Base-by-base conservation (phyloP, 139 green algal species). In the Gonium pectorale region DNA sequence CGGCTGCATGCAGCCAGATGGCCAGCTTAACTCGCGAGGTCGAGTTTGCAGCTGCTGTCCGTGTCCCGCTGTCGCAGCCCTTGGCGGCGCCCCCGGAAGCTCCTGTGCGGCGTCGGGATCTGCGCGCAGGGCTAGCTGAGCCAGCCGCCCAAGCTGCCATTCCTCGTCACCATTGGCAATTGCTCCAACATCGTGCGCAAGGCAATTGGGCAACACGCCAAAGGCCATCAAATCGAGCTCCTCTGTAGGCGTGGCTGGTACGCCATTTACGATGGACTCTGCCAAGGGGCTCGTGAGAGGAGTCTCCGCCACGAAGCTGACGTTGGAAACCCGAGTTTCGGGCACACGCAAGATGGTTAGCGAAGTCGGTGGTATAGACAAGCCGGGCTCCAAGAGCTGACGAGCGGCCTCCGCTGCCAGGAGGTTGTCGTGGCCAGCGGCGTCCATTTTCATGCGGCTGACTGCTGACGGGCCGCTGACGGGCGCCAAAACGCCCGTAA, bases 231-330 rank as follows among this genome's bases (percentile, higher is more conserved):
- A 21, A 40, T 82, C 43, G 29, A 82, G 59, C 29, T 82, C 75
- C 21, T 82, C 75, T 4, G 75, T 82, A 3, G 75, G 75, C 24
- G 75, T 82, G 4, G 75, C 75, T 3, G 75, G 75, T 2, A 82
- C 31, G 41, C 59, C 26, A 6, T 82, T 59, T 6, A 35, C 5
- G 31, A 27, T 11, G 0, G 63, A 70, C 63, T 72, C 75, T 4
- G 0, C 19, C 27, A 69, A 9, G 11, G 54, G 56, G 40, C 59
- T 82, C 33, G 4, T 31, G 17, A 40, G 24, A 9, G 75, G 75
- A 1, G 75, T 72, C 19, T 49, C 75, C 0, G 59, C 75, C 13
- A 82, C 59, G 31, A 82, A 82, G 59, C 75, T 82, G n/a, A 64
- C 54, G 54, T 81, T 69, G 44, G 54, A 81, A 4, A 35, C 2